Evolutionary conservation across 2,329 filamentous ascomycete genomes (phyloP).

Genomic region (Aspergillus sp.): DNA sequence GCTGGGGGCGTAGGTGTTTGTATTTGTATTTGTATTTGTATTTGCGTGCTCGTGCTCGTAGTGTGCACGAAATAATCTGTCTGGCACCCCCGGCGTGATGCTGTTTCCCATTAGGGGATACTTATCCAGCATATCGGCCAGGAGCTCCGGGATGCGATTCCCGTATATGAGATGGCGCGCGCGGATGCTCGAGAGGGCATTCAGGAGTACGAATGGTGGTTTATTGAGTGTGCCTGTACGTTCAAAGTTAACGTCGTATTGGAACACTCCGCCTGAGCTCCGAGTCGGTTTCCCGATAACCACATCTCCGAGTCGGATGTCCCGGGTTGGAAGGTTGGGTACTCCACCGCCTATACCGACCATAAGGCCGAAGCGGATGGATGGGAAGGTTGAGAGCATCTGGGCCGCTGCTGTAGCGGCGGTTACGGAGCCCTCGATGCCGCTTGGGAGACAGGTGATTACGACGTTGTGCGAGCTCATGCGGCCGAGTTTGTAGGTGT

Average conservation of each 20-base stretch:
- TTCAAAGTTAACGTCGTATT: conserved; percentile 25
- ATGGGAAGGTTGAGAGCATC: conserved; percentile 21
- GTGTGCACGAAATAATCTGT: background rate
- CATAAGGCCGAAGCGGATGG: conserved; percentile 35
- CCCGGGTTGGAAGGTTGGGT: conserved; percentile 14
- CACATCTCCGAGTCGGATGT: conserved; percentile 33
- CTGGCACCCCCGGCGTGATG: background rate
- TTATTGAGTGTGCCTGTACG: background rate
- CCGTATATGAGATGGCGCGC: background rate
- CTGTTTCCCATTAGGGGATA: background rate
- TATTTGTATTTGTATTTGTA: no score
- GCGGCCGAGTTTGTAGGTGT: conserved; percentile 10
- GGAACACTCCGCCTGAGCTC: conserved; percentile 24
- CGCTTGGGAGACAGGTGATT: conserved; percentile 9
- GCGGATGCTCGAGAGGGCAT: background rate
- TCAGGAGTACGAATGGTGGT: conserved; percentile 3
- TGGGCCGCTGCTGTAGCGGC: conserved; percentile 16
- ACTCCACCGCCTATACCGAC: conserved; percentile 45
- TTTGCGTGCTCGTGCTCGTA: background rate
- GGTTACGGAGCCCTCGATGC: conserved; percentile 26
- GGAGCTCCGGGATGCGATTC: background rate
- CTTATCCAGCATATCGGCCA: background rate
- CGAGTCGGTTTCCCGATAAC: conserved; percentile 22
- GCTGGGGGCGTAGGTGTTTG: background rate
- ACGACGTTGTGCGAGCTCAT: conserved; percentile 9